Percentiles rank a stretch among this genome's conserved stretches.
phyloP scores from a whole-genome alignment of 148 eudicot genomes.

The Rhododendron molle region DNA sequence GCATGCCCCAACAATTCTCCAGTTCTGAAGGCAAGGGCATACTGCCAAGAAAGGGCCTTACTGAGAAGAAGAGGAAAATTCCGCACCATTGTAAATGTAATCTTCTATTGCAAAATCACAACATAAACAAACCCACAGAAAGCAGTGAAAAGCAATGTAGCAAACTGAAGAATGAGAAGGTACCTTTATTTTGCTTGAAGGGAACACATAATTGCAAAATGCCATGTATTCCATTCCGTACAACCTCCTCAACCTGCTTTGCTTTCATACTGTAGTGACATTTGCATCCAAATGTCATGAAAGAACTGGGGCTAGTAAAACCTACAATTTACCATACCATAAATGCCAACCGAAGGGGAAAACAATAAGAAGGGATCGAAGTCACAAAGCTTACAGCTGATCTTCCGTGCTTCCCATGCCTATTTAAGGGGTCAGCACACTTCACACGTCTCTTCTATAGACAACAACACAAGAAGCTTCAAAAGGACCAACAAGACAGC shows the following conservation, averaged over 20 bases:
- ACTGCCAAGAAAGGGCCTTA: not conserved
- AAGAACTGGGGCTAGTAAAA: constrained; percentile 11
- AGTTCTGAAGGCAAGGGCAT: not conserved
- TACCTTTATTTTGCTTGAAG: not conserved
- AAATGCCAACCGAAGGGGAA: not conserved
- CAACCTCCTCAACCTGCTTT: constrained; percentile 61
- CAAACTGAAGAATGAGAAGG: not conserved
- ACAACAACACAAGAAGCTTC: not conserved
- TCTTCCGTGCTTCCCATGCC: not conserved
- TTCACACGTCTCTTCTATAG: not conserved
- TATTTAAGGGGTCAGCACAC: not conserved
- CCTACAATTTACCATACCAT: not conserved
- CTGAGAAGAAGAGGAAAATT: not conserved
- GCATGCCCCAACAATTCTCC: not conserved
- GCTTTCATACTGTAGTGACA: constrained; percentile 75
- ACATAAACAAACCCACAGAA: not conserved
- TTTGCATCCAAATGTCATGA: constrained; percentile 50
- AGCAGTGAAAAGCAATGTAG: constrained; percentile 7
- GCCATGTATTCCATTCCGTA: constrained; percentile 36
- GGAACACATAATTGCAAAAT: constrained; percentile 37
- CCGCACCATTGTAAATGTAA: not conserved
- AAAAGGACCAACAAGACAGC: constrained; percentile 1
- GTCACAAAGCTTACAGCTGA: not conserved
- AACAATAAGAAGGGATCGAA: not conserved
- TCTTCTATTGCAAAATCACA: not conserved